Base-by-base conservation (phyloP, 1,284 basidiomycete genomes). In the Ustilago curta region DNA sequence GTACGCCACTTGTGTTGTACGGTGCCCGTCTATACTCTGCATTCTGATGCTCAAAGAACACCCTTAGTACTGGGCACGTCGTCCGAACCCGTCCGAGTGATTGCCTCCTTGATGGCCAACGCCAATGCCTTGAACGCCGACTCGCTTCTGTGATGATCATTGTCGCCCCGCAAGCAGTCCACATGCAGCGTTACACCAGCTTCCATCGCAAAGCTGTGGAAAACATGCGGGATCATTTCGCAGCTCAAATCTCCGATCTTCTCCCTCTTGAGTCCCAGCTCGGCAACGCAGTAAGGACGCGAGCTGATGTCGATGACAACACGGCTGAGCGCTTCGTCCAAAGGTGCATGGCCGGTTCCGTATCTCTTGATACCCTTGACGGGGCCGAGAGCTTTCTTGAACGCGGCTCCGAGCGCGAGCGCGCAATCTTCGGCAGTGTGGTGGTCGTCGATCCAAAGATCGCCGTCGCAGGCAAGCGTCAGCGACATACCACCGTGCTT, bases 31-130 rank as follows among this genome's bases (percentile, higher is more conserved):
- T 37, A 37, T 37, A 16, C 35, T 37, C 27, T 16, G 11, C 27
- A 12, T 14, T n/a, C 5, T 9, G 9, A 37, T 29, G 74, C 69
- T 51, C 93, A 37, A 37, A 37, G 35, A 37, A 37, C 35, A 70
- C 96, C 97, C 86, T 99, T 99, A 8, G 97, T 99, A 84, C 93
- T 96, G 3, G 97, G 97, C 21, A 99, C 91, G 74, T 99, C 97
- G 80, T 91, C 89, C 16, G 92, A 90, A 7, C 95, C 95, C 0
- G 96, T 99, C 74, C 89, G 88, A 81, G 94, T 90, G 70, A 97
- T 92, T 18, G 97, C 97, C 86, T 97, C 91, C 76, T 92, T 91
- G 80, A 99, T 95, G 4, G 97, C 97, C 19, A 99, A 88, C 0
- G 96, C 97, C 27, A 98, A 87, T 0, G 96, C 96, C 87, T 99